Evolutionary conservation across 495 filamentous ascomycete genomes (phyloP).

Genomic region (Talaromyces thailandensis): DNA sequence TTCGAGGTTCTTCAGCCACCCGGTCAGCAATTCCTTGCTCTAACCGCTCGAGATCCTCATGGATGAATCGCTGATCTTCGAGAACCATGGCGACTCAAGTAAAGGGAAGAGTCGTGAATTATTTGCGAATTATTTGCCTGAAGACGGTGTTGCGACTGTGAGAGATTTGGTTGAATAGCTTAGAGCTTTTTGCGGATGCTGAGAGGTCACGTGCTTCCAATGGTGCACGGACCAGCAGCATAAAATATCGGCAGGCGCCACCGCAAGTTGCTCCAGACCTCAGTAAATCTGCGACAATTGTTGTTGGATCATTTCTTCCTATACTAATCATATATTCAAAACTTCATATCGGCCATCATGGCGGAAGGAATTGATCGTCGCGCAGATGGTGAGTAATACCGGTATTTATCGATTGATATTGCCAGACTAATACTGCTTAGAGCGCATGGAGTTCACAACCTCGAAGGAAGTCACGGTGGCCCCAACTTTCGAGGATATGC

Average conservation of each 20-base stretch:
- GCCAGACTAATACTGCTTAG: constrained; percentile 33
- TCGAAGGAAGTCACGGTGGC: constrained; percentile 94
- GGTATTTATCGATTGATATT: not conserved
- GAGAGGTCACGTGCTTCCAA: not conserved
- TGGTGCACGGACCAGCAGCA: not conserved
- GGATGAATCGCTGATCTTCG: constrained; percentile 86
- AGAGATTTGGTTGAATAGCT: not conserved
- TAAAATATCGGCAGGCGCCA: constrained; percentile 5
- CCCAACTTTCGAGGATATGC: constrained; percentile 65
- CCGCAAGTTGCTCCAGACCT: not conserved
- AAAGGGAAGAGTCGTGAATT: not conserved
- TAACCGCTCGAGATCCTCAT: constrained; percentile 90
- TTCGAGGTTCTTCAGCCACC: constrained; percentile 75
- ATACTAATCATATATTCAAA: not conserved
- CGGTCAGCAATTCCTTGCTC: constrained; percentile 91
- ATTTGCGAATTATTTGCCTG: not conserved
- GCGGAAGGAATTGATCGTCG: constrained; percentile 92
- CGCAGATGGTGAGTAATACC: constrained; percentile 52
- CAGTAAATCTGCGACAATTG: not conserved
- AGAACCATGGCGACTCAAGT: constrained; percentile 57
- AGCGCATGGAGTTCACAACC: constrained; percentile 95
- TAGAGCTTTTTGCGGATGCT: not conserved
- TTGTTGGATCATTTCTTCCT: not conserved
- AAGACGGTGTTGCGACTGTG: constrained; percentile 1
- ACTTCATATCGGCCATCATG: constrained; percentile 44